Percentiles rank a stretch among this genome's conserved stretches.
These are phyloP conservation scores for Halenospora varia DNA, from an alignment of 495 filamentous ascomycete genomes.

Conservation along the genomic window DNA sequence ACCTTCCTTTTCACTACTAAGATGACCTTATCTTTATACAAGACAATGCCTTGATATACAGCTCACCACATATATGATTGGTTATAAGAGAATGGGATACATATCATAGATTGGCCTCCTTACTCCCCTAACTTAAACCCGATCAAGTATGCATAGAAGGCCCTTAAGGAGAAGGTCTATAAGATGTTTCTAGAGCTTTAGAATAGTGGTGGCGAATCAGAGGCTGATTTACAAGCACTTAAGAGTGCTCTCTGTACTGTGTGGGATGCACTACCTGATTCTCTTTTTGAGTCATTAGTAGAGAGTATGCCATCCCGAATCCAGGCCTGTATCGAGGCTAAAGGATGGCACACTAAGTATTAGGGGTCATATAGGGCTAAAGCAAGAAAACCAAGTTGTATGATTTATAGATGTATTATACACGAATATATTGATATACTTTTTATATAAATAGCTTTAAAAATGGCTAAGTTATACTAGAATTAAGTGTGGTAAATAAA, in stretches of 20 bases:
- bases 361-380: background rate
- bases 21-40: constrained; percentile 14
- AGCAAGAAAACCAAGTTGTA: background rate
- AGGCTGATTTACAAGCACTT: background rate
- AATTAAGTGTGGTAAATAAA: no score
- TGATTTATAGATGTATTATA: background rate
- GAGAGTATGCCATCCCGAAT: constrained; percentile 16
- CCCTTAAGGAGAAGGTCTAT: background rate
- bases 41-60: constrained; percentile 15
- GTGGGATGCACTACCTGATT: constrained; percentile 12
- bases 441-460: background rate
- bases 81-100: constrained; percentile 16
- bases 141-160: constrained; percentile 2
- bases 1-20: background rate
- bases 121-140: background rate
- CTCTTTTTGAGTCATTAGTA: constrained; percentile 15
- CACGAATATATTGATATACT: background rate
- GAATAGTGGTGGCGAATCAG: background rate
- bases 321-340: constrained; percentile 7
- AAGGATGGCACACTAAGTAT: constrained; percentile 28
- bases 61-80: constrained; percentile 1
- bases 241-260: no score
- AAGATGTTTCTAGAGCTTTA: background rate
- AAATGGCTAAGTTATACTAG: background rate
- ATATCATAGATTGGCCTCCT: no score